Evolutionary conservation across 2,329 filamentous ascomycete species (phyloP), one percentile per base, ranked within the genome.

Genomic region (Alternaria panax): DNA sequence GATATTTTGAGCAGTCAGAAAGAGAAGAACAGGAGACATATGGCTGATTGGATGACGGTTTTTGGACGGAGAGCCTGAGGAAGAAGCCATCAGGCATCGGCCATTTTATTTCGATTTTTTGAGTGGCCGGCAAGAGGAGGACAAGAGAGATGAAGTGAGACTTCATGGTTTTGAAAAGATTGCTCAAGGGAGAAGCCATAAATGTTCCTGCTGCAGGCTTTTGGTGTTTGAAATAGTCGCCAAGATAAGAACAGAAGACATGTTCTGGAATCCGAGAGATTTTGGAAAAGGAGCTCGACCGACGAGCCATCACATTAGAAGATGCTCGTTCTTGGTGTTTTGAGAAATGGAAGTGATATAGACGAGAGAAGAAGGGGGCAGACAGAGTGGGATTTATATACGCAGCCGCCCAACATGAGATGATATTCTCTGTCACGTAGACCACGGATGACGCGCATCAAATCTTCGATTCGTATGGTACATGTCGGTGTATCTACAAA

Each of bases 151-250:
- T 34, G 4, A 6, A 0, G 12, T 11, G 28, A 11, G 12, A 8
- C 1, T 1, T 30, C 9, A 30, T 11, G 9, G 9, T 12, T 34
- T 34, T 34, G 30, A 14, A 34, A 34, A 14, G 5, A 34, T 6
- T 6, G 30, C 12, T 34, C 14, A 14, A 34, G 30, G 14, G 7
- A 34, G 1, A 2, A 34, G 12, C 5, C 9, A 0, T 11, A 30
- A 11, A 2, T 30, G 9, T 8, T 30, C 0, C 1, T 3, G 12
- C 28, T 8, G 12, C 28, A 8, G 1, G 0, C n/a, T 30, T 30
- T 30, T 30, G 28, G 12, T 30, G 3, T 2, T 14, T 34, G 14
- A 14, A 7, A 14, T 34, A 14, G 30, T 34, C 1, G 30, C 5
- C 5, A 34, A 34, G 30, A 16, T 5, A 34, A 34, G 30, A 16